Percentiles rank a stretch among this genome's conserved stretches.
Evolutionary conservation across 2,329 filamentous ascomycete species (phyloP).

Genomic region (Pestalotiopsis sp.): DNA sequence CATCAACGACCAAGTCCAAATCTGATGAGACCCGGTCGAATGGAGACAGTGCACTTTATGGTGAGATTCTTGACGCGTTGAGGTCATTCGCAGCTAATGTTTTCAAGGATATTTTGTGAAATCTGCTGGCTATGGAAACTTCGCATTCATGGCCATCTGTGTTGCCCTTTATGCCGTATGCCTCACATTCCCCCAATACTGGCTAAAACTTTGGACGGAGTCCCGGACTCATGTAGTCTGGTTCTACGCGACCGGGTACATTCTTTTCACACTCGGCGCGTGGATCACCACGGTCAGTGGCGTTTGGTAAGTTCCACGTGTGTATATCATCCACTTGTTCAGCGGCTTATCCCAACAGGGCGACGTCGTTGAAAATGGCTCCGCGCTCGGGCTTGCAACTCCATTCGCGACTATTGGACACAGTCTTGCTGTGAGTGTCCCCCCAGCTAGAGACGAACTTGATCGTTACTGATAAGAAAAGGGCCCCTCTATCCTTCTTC

Average conservation of each 20-base stretch:
- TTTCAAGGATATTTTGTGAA: conserved; percentile 31
- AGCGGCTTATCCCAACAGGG: conserved; percentile 19
- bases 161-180: conserved; percentile 33
- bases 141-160: conserved; percentile 25
- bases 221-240: conserved; percentile 17
- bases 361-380: conserved; percentile 33
- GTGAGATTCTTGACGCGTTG: not conserved
- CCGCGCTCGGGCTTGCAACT: conserved; percentile 35
- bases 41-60: not conserved
- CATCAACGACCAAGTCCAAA: not conserved
- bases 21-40: not conserved
- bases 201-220: conserved; percentile 42
- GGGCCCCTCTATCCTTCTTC: conserved; percentile 42
- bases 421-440: conserved; percentile 28
- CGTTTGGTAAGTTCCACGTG: conserved; percentile 32
- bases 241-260: conserved; percentile 38
- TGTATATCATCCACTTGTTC: conserved; percentile 15
- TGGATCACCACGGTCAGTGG: conserved; percentile 36
- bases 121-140: conserved; percentile 27
- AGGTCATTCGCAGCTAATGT: conserved; percentile 4
- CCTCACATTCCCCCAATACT: conserved; percentile 37
- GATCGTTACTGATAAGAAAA: conserved; percentile 17
- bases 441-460: conserved; percentile 24
- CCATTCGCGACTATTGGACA: conserved; percentile 33
- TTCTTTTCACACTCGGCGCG: conserved; percentile 33